Evolutionary conservation across 1,139 yeast species (phyloP).

Genomic region (Tardiomyces blankii): DNA sequence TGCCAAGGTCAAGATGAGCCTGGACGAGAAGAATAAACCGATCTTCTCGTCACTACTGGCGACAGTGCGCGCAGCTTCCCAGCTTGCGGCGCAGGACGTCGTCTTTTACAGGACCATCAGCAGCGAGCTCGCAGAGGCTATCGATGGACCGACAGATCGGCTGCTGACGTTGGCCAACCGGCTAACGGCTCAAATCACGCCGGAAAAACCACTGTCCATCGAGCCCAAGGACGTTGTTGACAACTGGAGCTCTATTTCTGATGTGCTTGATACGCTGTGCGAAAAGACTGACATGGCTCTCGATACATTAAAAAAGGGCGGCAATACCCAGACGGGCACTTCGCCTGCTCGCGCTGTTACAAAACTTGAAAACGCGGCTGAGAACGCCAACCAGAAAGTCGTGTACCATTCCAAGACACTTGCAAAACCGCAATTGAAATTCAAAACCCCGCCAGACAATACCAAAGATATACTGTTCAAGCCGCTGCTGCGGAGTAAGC

Average conservation of each 20-base stretch:
- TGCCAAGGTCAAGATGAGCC: neutral
- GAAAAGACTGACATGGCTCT: conserved; percentile 65
- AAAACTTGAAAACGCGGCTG: neutral
- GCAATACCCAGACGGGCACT: conserved; percentile 8
- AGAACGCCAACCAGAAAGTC: conserved; percentile 12
- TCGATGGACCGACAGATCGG: conserved; percentile 34
- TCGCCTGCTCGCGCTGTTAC: neutral
- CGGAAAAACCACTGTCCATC: conserved; percentile 20
- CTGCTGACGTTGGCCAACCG: conserved; percentile 45
- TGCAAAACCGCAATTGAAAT: conserved; percentile 63
- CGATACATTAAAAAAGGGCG: conserved; percentile 32
- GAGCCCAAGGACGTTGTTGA: conserved; percentile 36
- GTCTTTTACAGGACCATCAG: conserved; percentile 67
- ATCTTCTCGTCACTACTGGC: conserved; percentile 11
- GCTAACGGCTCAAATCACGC: conserved; percentile 36
- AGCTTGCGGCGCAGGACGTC: conserved; percentile 72
- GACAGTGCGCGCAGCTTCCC: conserved; percentile 55
- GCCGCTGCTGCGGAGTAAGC: conserved; percentile 63
- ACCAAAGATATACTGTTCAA: conserved; percentile 59
- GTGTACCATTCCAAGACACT: conserved; percentile 30
- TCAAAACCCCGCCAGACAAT: conserved; percentile 54
- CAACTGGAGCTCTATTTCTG: conserved; percentile 55
- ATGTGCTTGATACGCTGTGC: conserved; percentile 55
- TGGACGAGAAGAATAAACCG: neutral
- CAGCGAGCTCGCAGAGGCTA: conserved; percentile 31